These are phyloP conservation scores for Mycena filopes DNA, from an alignment of 768 basidiomycete genomes.

Conservation along the genomic window DNA sequence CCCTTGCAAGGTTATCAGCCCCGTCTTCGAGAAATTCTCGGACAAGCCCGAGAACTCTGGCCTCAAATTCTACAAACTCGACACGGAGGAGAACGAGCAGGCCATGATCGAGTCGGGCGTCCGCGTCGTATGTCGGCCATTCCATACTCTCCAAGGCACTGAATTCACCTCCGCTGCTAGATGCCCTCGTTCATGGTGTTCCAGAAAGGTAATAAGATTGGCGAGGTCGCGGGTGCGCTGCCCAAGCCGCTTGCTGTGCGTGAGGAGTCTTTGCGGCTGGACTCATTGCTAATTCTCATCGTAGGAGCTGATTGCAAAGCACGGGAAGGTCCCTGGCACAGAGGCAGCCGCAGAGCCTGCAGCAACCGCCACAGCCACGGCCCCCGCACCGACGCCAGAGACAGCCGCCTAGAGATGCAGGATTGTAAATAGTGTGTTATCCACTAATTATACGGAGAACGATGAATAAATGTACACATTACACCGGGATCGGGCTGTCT, in stretches of 20 bases:
- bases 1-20: constrained; percentile 74
- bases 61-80: constrained; percentile 77
- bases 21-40: constrained; percentile 70
- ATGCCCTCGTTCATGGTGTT: constrained; percentile 50
- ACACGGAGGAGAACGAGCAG: constrained; percentile 68
- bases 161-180: constrained; percentile 32
- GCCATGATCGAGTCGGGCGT: constrained; percentile 70
- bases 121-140: constrained; percentile 60
- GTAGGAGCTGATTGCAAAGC: constrained; percentile 27
- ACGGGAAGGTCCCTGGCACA: constrained; percentile 5
- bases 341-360: neutral
- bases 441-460: constrained; percentile 6
- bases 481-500: too few relatives aligned
- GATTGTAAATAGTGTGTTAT: constrained; percentile 2
- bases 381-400: constrained; percentile 7
- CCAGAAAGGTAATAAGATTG: constrained; percentile 40
- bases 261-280: neutral
- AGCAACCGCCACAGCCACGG: neutral
- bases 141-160: neutral
- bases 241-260: constrained; percentile 25
- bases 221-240: constrained; percentile 52
- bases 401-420: constrained; percentile 8
- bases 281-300: neutral
- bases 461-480: neutral
- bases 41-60: constrained; percentile 40